Base-by-base conservation (phyloP, 371 early-diverging fungal genomes). In the Mortierella sp. region DNA sequence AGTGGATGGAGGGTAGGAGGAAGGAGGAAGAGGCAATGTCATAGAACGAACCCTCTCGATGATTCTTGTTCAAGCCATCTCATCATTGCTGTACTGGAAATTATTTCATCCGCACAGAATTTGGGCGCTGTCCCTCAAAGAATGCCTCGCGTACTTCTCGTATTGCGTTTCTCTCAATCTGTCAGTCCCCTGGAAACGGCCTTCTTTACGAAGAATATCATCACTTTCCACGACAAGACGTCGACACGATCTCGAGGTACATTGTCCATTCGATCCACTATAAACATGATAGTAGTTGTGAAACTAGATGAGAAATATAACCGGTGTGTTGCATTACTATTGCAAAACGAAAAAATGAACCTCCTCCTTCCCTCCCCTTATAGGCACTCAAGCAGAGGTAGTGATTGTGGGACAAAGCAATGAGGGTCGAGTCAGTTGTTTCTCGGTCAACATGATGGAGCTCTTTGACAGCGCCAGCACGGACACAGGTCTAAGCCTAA, bases 371-470 rank as follows among this genome's bases (percentile, higher is more conserved):
- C n/a, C n/a, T n/a, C n/a, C n/a, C n/a, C n/a, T n/a, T n/a, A 82
- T 87, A 26, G 85, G 90, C 48, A 87, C 90, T 53, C 91, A 92
- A 0, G 87, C 93, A 2, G 93, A 95, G 58, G 79, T 95, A 4
- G 83, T 84, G 0, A 72, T 95, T 52, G 62, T 93, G 2, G 89
- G 88, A 5, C 84, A 87, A 44, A 85, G 85, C 64, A 80, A 62
- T 0, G 85, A 90, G 47, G 93, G 94, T 0, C 87, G 89, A 1
- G 60, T 94, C 18, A 83, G 87, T 68, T 85, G 86, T 28, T 95
- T 90, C 67, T 87, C 89, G 12, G 85, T 93, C 67, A 90, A 92
- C 62, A 76, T 95, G 48, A 87, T 93, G 62, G 94, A 95, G 69
- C 91, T 95, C 48, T 88, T 95, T 55, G 92, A 91, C 51, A 83